Evolutionary conservation across 495 filamentous ascomycete species (phyloP).

Genomic region (Podospora anserina): DNA sequence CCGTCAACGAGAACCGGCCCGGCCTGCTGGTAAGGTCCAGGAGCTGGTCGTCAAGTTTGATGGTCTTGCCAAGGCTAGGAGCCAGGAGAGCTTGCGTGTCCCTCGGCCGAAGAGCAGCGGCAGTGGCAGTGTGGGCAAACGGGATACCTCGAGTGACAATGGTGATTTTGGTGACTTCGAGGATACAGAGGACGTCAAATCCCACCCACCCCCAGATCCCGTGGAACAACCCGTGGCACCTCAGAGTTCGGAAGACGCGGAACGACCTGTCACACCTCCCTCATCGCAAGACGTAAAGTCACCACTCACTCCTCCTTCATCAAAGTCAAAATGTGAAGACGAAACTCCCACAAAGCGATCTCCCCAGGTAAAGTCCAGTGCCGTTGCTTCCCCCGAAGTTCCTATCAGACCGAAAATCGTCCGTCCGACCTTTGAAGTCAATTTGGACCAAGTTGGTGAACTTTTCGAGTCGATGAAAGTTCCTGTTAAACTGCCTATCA

Average conservation of each 20-base stretch:
- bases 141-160: slow-evolving; percentile 29
- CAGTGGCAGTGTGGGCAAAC: slow-evolving; percentile 10
- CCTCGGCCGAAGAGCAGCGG: slow-evolving; percentile 16
- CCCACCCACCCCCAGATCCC: not conserved
- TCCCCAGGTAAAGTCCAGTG: not conserved
- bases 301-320: slow-evolving; percentile 3
- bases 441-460: slow-evolving; percentile 43
- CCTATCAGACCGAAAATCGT: slow-evolving; percentile 24
- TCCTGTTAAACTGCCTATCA: not conserved
- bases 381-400: not conserved
- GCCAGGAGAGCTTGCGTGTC: slow-evolving; percentile 29
- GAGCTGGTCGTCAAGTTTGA: slow-evolving; percentile 50
- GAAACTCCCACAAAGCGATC: not conserved
- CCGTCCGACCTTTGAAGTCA: slow-evolving; percentile 37
- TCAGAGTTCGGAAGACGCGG: not conserved
- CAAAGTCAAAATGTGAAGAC: not conserved
- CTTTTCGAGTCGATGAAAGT: slow-evolving; percentile 36
- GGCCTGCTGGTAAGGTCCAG: slow-evolving; percentile 43
- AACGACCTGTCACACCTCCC: not conserved
- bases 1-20: slow-evolving; percentile 28
- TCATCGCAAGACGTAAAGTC: not conserved
- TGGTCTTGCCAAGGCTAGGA: slow-evolving; percentile 38
- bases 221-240: not conserved
- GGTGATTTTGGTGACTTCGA: slow-evolving; percentile 55
- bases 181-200: slow-evolving; percentile 40